Conservation (phyloP, 2,329 filamentous ascomycete species). For the Colletotrichum lindemuthianum region DNA sequence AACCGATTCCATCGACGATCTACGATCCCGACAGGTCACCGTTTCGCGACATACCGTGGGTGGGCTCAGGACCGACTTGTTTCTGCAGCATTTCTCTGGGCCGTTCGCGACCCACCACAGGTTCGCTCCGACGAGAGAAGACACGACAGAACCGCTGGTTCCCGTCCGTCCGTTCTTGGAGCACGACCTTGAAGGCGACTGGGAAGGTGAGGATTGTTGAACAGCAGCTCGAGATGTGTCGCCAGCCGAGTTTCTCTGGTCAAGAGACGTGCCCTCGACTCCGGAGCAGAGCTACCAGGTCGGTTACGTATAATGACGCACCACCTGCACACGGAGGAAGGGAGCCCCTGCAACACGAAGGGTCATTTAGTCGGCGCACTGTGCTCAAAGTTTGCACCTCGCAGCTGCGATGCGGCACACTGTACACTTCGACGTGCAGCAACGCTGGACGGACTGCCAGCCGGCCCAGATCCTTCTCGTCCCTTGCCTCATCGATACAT, state of each 20-base stretch:
- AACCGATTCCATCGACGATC: constrained; percentile 8
- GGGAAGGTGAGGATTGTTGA: constrained; percentile 3
- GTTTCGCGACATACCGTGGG: background rate
- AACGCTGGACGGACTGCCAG: background rate
- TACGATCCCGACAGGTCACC: too few species aligned
- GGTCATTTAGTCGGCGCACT: constrained; percentile 7
- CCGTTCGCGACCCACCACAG: constrained; percentile 3
- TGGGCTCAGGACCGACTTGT: background rate
- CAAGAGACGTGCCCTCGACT: constrained; percentile 12
- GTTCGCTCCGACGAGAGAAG: background rate
- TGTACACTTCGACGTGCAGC: background rate
- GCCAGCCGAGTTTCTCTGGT: constrained; percentile 2
- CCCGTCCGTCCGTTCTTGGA: background rate
- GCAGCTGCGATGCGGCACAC: constrained; percentile 18
- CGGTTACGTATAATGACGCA: constrained; percentile 33
- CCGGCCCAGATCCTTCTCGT: background rate
- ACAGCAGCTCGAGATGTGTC: background rate
- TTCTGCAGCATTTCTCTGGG: background rate
- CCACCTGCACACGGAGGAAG: constrained; percentile 14
- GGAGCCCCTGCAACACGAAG: constrained; percentile 6
- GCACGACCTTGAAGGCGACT: background rate
- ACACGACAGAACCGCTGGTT: background rate
- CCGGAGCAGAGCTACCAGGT: constrained; percentile 8
- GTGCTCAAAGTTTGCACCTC: constrained; percentile 25
- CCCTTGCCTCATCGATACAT: constrained; percentile 2